Evolutionary conservation across 2,329 filamentous ascomycete genomes (phyloP).

Genomic region (Xenoacremonium recifei): DNA sequence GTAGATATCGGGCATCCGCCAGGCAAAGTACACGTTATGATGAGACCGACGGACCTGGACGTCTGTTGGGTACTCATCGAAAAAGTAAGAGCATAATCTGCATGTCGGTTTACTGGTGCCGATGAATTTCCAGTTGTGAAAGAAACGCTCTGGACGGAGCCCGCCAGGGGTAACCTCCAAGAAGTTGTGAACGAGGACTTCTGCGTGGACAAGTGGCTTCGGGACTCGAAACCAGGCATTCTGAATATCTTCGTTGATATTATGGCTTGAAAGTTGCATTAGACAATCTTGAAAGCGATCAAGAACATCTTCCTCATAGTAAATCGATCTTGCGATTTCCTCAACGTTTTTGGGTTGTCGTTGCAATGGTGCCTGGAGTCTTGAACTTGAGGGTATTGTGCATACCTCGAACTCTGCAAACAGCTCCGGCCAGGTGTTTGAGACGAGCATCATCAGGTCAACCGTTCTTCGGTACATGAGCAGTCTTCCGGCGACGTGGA

Average conservation of each 20-base stretch:
- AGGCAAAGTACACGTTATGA: conserved; percentile 5
- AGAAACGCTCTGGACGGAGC: conserved; percentile 7
- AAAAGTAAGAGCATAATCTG: conserved; percentile 10
- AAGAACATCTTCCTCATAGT: no score
- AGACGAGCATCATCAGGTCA: no score
- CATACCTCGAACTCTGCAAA: no score
- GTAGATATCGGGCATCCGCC: conserved; percentile 6
- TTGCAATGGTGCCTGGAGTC: no score
- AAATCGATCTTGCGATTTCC: no score
- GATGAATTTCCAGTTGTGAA: conserved; percentile 4
- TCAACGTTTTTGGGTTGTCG: no score
- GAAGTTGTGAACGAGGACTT: conserved; percentile 7
- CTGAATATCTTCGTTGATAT: conserved; percentile 1
- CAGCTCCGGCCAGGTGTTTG: no score
- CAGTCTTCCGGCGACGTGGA: no score
- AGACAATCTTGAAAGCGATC: no score
- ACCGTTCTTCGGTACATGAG: no score
- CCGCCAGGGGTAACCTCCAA: conserved; percentile 4
- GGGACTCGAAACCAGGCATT: not conserved
- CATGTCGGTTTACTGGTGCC: conserved; percentile 7
- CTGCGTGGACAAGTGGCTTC: conserved; percentile 5
- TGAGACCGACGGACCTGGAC: conserved; percentile 3
- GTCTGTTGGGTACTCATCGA: conserved; percentile 6
- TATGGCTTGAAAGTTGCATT: no score
- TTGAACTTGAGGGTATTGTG: no score